Conservation (phyloP, 768 basidiomycete species). For the Leucogyrophana mollusca region DNA sequence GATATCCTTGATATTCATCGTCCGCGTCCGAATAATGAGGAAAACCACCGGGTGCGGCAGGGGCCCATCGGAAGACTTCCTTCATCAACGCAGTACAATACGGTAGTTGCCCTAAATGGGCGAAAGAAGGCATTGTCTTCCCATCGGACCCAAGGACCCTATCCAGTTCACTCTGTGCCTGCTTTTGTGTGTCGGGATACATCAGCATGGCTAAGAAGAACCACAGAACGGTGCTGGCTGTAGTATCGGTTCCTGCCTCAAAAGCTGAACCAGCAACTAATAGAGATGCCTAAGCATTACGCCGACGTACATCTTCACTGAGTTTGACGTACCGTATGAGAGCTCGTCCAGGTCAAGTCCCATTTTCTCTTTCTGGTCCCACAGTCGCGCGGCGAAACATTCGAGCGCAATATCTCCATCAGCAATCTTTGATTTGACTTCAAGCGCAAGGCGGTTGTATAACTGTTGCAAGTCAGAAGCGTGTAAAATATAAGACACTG, state of each 20-base stretch:
- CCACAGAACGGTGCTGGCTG: slow-evolving; percentile 13
- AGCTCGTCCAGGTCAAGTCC: slow-evolving; percentile 8
- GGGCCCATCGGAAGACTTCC: slow-evolving; percentile 9
- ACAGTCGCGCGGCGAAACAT: slow-evolving; percentile 16
- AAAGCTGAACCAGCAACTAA: slow-evolving; percentile 20
- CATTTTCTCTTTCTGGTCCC: slow-evolving; percentile 12
- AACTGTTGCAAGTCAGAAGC: slow-evolving; percentile 6
- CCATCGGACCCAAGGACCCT: slow-evolving; percentile 7
- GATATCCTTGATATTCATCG: slow-evolving; percentile 17
- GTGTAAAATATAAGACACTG: background rate
- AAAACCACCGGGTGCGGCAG: slow-evolving; percentile 8
- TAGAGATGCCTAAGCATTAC: background rate
- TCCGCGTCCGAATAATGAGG: slow-evolving; percentile 13
- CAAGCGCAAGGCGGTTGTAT: slow-evolving; percentile 16
- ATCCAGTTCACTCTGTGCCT: slow-evolving; percentile 14
- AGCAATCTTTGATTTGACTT: slow-evolving; percentile 20
- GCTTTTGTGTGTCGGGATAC: slow-evolving; percentile 10
- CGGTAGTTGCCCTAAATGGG: slow-evolving; percentile 7
- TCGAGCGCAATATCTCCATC: slow-evolving; percentile 8
- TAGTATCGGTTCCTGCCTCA: slow-evolving; percentile 22
- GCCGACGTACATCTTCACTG: background rate
- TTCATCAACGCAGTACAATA: slow-evolving; percentile 10
- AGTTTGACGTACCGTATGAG: slow-evolving; percentile 10
- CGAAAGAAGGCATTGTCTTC: slow-evolving; percentile 5
- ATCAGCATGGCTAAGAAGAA: slow-evolving; percentile 3